Conservation (phyloP, 257 asterid species). For the Plantago elongata region DNA sequence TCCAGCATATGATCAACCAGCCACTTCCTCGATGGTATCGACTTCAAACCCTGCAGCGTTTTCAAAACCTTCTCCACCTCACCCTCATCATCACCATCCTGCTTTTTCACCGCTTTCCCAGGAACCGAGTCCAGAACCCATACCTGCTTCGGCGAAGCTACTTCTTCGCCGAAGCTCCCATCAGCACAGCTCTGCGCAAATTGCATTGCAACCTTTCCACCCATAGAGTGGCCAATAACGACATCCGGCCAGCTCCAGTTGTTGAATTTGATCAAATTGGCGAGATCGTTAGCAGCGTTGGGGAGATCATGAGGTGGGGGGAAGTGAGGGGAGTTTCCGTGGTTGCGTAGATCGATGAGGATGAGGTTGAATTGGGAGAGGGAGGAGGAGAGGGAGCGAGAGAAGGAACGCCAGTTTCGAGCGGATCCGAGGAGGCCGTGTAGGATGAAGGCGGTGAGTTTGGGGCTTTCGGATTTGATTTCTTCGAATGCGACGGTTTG, state of each 20-base stretch:
- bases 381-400: conserved; percentile 63
- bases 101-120: conserved; percentile 55
- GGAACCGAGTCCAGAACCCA: conserved; percentile 95
- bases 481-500: conserved; percentile 82
- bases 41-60: conserved; percentile 56
- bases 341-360: conserved; percentile 86
- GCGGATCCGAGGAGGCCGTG: conserved; percentile 94
- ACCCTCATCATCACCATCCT: conserved; percentile 55
- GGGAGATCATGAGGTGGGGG: conserved; percentile 69
- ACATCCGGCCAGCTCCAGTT: conserved; percentile 94
- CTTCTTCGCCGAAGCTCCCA: conserved; percentile 53
- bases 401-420: conserved; percentile 93
- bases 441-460: conserved; percentile 72
- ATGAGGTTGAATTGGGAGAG: conserved; percentile 35
- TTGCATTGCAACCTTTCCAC: conserved; percentile 92
- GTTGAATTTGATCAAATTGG: conserved; percentile 55
- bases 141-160: conserved; percentile 75
- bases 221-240: conserved; percentile 93
- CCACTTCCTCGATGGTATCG: conserved; percentile 88
- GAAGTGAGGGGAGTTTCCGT: conserved; percentile 63
- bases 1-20: conserved; percentile 78
- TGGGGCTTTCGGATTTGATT: conserved; percentile 42
- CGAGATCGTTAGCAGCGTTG: conserved; percentile 80
- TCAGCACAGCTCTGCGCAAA: conserved; percentile 70
- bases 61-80: conserved; percentile 87